These are phyloP conservation scores for Pseudoturritis turrita DNA, from an alignment of 345 rosid genomes.

Conservation along the genomic window DNA sequence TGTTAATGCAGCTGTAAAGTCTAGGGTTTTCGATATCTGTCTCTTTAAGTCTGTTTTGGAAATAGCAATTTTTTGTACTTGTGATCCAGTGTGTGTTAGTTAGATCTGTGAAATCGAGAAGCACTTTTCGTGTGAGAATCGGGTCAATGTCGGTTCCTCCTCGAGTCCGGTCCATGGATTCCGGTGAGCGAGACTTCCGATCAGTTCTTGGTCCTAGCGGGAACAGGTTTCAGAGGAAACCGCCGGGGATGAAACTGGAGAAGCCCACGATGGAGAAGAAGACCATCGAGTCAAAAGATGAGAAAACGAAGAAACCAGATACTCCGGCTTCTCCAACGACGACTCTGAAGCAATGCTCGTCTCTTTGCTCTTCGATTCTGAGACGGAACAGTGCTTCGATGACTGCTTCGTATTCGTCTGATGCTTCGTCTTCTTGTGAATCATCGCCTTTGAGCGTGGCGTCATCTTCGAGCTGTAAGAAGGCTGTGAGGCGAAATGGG, in stretches of 20 bases:
- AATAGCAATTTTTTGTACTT: neutral
- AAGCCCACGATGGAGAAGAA: slow-evolving; percentile 26
- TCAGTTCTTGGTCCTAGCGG: slow-evolving; percentile 53
- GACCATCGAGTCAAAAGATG: slow-evolving; percentile 29
- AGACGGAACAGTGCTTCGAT: slow-evolving; percentile 39
- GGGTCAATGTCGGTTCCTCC: slow-evolving; percentile 57
- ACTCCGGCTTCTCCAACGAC: slow-evolving; percentile 28
- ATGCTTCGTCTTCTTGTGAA: slow-evolving; percentile 70
- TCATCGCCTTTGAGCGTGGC: slow-evolving; percentile 55
- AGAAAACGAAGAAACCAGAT: slow-evolving; percentile 26
- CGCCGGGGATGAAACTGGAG: slow-evolving; percentile 39
- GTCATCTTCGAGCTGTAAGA: slow-evolving; percentile 51
- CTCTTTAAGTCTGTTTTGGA: neutral
- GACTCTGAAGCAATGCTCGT: slow-evolving; percentile 33
- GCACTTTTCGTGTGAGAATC: neutral
- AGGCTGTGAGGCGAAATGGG: slow-evolving; percentile 27
- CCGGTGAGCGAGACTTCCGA: slow-evolving; percentile 43
- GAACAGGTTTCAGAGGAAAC: slow-evolving; percentile 50
- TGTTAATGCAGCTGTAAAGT: slow-evolving; percentile 24
- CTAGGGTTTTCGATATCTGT: neutral
- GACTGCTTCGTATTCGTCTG: slow-evolving; percentile 74
- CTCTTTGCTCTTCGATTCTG: slow-evolving; percentile 37
- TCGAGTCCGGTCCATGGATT: slow-evolving; percentile 45
- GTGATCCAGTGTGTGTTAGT: slow-evolving; percentile 6
- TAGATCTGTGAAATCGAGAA: slow-evolving; percentile 20